Base-by-base conservation (phyloP, 1,284 basidiomycete genomes). In the Cryptococcus sp. region DNA sequence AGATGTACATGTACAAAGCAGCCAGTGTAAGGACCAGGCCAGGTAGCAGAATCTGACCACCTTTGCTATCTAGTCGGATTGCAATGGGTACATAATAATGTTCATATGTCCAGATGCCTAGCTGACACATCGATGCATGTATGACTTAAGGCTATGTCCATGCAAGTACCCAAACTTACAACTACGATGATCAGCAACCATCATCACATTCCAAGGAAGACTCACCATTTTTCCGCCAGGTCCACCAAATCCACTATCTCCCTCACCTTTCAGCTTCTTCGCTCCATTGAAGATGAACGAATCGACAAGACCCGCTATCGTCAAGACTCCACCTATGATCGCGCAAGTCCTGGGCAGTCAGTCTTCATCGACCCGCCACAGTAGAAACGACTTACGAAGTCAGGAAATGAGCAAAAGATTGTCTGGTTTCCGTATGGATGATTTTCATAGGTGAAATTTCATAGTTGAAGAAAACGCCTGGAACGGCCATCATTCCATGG, bases 371-470 rank as follows among this genome's bases (percentile, higher is more conserved):
- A n/a, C n/a, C n/a, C n/a, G n/a, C n/a, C n/a, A n/a, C n/a, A n/a
- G 41, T 32, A n/a, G 28, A 49, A 18, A 14, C 13, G 9, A 82
- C 90, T 71, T 63, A 92, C 87, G 91, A 94, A 34, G 92, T 96
- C 37, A 98, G 76, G 80, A 98, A 98, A 76, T 98, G 96, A 5
- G 93, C 91, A 70, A 98, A 93, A 1, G 89, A 89, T 75, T 96
- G 91, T 52, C 91, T 82, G 37, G 82, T 86, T 71, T 96, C 92
- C n/a, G 82, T 82, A 69, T 96, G 91, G 21, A 91, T 85, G 45
- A 97, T 86, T 50, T 89, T 85, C 69, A 97, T 90, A 2, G 92
- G 93, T n/a, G 91, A 94, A 69, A 98, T 98, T 72, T 99, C 96
- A 72, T 87, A 94, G 67, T 93, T 97, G 83, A 96, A 87, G 79